Base-by-base conservation (phyloP, 495 filamentous ascomycete species). In the Podospora didyma region DNA sequence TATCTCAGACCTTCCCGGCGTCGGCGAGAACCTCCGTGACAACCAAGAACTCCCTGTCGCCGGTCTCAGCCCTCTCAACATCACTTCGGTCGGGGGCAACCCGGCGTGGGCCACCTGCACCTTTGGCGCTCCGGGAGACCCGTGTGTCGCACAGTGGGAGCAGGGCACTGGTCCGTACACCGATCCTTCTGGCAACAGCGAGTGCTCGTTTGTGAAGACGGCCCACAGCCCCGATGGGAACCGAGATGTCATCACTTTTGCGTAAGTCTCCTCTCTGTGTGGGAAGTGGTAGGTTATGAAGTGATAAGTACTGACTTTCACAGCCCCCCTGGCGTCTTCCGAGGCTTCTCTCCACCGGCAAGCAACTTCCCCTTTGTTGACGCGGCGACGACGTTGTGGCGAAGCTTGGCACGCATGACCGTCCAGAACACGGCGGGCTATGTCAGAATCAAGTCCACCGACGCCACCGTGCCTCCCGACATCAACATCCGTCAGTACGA, bases 11-110 rank as follows among this genome's bases (percentile, higher is more conserved):
- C 35, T 49, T 10, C 48, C 55, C 17, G 46, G 47, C 47, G 55
- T 53, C 16, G 51, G 51, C 23, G 51, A 45, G 41, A 19, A 46
- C 24, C 20, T 53, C 21, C 20, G 37, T 10, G 82, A 87, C 64
- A 82, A 81, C 61, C 79, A 83, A 58, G 83, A 86, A 51, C 71
- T 72, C 41, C 65, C 73, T 51, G 62, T 75, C n/a, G 63, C 70
- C 21, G 63, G 64, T 17, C 23, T 60, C 28, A 56, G 55, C 57
- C 46, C 53, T 7, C n/a, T 21, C 35, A 45, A 23, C 37, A 46
- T 45, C 53, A 61, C 7, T n/a, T 42, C 22, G 46, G 52, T 23
- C 3, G 24, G 57, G 21, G 49, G 49, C 35, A 22, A 42, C 19
- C 49, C 49, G 12, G 49, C 28, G n/a, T 51, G 31, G 49, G 49